Percentiles rank a stretch among this genome's conserved stretches.
phyloP scores from a whole-genome alignment of 805 yeast species.

The Cyberlindnera mississippiensis region DNA sequence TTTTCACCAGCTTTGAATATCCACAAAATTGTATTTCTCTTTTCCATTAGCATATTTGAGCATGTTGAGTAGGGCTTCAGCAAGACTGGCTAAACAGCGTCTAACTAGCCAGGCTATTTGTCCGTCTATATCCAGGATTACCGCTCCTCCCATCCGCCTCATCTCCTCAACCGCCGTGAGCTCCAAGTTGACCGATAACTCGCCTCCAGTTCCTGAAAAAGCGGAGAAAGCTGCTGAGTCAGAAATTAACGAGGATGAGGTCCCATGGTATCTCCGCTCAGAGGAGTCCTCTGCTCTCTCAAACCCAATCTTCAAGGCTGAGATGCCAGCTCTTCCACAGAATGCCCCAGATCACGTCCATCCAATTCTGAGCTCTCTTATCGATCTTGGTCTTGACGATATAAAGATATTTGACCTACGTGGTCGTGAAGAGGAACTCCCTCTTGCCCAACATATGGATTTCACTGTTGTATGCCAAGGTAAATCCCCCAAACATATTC shows the following conservation, averaged over 20 bases:
- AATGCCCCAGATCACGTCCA: conserved; percentile 51
- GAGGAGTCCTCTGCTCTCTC: conserved; percentile 35
- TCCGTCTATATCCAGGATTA: too few species aligned
- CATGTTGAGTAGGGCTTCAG: too few species aligned
- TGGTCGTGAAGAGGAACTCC: conserved; percentile 32
- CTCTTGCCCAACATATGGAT: conserved; percentile 38
- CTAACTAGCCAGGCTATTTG: too few species aligned
- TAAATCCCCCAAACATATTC: conserved; percentile 69
- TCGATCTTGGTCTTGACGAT: conserved; percentile 61
- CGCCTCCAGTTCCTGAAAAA: neutral
- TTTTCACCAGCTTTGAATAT: too few species aligned
- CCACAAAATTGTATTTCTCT: too few species aligned
- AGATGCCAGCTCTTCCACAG: conserved; percentile 56
- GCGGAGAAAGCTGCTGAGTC: neutral
- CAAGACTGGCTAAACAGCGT: too few species aligned
- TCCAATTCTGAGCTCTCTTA: conserved; percentile 43
- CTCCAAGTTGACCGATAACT: neutral
- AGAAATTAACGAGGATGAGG: conserved; percentile 9
- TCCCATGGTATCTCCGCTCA: conserved; percentile 63
- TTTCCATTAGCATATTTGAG: too few species aligned
- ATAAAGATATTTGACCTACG: conserved; percentile 63
- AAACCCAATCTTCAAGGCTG: conserved; percentile 30
- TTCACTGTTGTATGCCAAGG: conserved; percentile 71
- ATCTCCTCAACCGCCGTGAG: neutral
- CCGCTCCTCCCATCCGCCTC: neutral